Conservation (phyloP, 257 asterid species). For the Solanum virginianum region DNA sequence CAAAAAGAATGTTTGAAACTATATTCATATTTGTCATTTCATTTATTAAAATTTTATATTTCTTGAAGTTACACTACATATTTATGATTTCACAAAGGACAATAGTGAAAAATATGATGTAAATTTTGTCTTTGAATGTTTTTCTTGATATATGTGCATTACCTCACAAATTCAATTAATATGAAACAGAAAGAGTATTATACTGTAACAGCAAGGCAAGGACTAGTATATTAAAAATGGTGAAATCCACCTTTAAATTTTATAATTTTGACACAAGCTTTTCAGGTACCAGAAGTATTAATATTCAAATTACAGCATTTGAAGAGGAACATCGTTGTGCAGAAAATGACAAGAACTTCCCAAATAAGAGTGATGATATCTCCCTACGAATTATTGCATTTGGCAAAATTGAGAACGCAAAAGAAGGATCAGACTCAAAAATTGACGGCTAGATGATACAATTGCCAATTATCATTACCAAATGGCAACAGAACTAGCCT, state of each 20-base stretch:
- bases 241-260: not conserved
- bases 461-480: not conserved
- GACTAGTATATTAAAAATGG: not conserved
- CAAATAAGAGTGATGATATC: not conserved
- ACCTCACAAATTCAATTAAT: no score
- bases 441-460: not conserved
- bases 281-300: not conserved
- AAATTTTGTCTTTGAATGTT: no score
- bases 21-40: no score
- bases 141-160: no score
- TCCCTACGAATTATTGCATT: not conserved
- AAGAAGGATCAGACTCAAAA: not conserved
- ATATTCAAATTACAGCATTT: not conserved
- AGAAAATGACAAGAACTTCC: not conserved
- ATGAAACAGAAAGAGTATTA: not conserved
- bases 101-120: no score
- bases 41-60: no score
- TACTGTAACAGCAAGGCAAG: not conserved
- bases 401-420: not conserved
- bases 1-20: no score
- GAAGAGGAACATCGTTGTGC: not conserved
- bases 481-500: not conserved
- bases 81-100: no score
- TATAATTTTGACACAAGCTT: not conserved
- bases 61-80: no score